phyloP scores from a whole-genome alignment of 805 yeast species.

The Pichia insulana region DNA sequence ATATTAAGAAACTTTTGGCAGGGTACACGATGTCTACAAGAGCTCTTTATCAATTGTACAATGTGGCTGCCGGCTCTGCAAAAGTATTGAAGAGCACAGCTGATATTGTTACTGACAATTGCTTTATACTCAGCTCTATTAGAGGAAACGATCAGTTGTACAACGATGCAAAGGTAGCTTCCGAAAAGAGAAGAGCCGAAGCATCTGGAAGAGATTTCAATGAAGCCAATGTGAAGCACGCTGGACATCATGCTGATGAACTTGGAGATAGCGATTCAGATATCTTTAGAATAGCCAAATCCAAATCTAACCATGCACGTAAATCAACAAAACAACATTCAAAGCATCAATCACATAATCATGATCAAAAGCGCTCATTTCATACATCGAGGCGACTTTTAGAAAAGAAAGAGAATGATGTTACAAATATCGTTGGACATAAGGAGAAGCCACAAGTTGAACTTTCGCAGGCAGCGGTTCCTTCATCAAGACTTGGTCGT shows the following conservation, averaged over 20 bases:
- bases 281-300: constrained; percentile 27
- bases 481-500: constrained; percentile 78
- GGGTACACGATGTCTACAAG: constrained; percentile 18
- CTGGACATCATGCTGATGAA: constrained; percentile 2
- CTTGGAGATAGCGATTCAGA: constrained; percentile 17
- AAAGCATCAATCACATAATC: background rate
- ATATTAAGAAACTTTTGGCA: too few relatives aligned
- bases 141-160: constrained; percentile 21
- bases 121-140: constrained; percentile 18
- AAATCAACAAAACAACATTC: background rate
- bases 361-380: constrained; percentile 9
- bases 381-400: constrained; percentile 6
- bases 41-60: constrained; percentile 19
- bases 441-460: constrained; percentile 34
- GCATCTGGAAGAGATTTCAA: constrained; percentile 13
- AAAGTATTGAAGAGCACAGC: constrained; percentile 21
- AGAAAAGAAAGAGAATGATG: constrained; percentile 3
- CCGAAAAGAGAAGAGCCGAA: constrained; percentile 20
- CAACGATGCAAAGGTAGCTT: constrained; percentile 17
- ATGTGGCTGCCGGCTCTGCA: constrained; percentile 21
- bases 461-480: constrained; percentile 64
- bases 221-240: constrained; percentile 6
- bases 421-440: constrained; percentile 21
- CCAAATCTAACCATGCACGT: constrained; percentile 21
- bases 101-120: constrained; percentile 12